A percentile compares a stretch with the other conserved stretches of the same genome.
Evolutionary conservation across 1,139 yeast genomes (phyloP).

Genomic region (Hanseniaspora sp.): DNA sequence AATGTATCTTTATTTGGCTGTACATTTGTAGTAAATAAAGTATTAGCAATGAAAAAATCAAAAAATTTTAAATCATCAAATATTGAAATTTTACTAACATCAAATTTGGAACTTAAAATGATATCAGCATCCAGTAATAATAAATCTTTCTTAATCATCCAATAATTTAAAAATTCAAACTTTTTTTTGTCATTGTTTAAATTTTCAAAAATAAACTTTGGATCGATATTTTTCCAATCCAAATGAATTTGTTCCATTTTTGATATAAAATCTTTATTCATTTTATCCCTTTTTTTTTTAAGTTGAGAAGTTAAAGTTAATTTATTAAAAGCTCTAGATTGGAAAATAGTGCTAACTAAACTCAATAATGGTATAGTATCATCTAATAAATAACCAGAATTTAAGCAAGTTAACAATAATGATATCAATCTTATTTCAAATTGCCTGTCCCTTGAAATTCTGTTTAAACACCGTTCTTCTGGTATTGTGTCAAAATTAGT

Average conservation of each 20-base stretch:
- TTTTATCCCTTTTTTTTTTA: constrained; percentile 24
- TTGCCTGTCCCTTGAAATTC: constrained; percentile 23
- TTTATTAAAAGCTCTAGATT: constrained; percentile 29
- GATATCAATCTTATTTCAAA: constrained; percentile 26
- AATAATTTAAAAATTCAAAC: constrained; percentile 7
- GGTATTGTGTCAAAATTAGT: constrained; percentile 19
- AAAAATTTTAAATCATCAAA: constrained; percentile 26
- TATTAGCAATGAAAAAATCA: constrained; percentile 24
- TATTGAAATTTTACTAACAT: constrained; percentile 18
- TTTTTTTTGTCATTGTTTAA: constrained; percentile 2
- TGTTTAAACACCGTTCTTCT: constrained; percentile 6
- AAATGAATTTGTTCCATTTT: constrained; percentile 22
- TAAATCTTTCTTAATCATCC: background rate
- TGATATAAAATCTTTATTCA: constrained; percentile 25
- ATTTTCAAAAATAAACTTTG: background rate
- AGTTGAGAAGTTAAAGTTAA: constrained; percentile 26
- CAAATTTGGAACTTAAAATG: background rate
- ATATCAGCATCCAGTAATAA: background rate
- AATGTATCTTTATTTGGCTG: background rate
- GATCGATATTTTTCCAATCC: constrained; percentile 22
- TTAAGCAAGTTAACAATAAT: constrained; percentile 23
- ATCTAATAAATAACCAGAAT: constrained; percentile 23
- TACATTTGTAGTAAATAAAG: constrained; percentile 21
- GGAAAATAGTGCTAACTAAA: constrained; percentile 26
- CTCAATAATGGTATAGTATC: constrained; percentile 26